Conservation (phyloP, 768 basidiomycete genomes). For the Leccinum ochraceum region DNA sequence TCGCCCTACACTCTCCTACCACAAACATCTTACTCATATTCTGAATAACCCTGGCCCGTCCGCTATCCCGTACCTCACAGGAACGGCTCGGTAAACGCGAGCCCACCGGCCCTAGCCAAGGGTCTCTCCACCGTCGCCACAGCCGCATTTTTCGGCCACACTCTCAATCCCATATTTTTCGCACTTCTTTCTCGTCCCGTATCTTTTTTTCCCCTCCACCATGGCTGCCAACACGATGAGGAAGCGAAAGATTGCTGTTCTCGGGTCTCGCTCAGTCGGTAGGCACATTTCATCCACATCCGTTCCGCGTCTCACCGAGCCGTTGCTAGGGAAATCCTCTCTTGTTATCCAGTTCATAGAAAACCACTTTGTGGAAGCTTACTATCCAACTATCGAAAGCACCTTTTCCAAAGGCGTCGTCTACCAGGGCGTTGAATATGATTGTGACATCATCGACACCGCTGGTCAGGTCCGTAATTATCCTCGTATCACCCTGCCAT, state of each 20-base stretch:
- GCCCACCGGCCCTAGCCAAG: conserved; percentile 7
- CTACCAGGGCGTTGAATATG: conserved; percentile 88
- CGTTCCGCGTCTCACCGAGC: conserved; percentile 19
- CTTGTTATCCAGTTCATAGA: conserved; percentile 92
- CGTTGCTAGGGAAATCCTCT: conserved; percentile 85
- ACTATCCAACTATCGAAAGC: conserved; percentile 95
- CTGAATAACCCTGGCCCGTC: conserved; percentile 18
- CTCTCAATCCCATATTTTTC: conserved; percentile 11
- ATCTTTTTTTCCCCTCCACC: conserved; percentile 3
- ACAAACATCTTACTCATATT: conserved; percentile 1
- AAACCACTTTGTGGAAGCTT: conserved; percentile 86
- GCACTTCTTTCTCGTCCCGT: conserved; percentile 16
- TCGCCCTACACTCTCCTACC: conserved; percentile 3
- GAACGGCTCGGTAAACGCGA: conserved; percentile 34
- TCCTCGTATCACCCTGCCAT: background rate
- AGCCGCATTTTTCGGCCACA: conserved; percentile 20
- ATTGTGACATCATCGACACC: conserved; percentile 97
- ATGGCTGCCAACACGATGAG: conserved; percentile 49
- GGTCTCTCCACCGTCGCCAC: conserved; percentile 22
- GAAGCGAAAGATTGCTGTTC: conserved; percentile 87
- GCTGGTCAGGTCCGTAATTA: conserved; percentile 80
- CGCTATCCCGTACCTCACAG: conserved; percentile 20
- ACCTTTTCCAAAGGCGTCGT: conserved; percentile 83
- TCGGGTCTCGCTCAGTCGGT: conserved; percentile 91
- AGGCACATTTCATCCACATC: conserved; percentile 27